Evolutionary conservation across 2,329 filamentous ascomycete genomes (phyloP), one percentile per base, ranked within the genome.

Genomic region (Colletotrichum sp.): DNA sequence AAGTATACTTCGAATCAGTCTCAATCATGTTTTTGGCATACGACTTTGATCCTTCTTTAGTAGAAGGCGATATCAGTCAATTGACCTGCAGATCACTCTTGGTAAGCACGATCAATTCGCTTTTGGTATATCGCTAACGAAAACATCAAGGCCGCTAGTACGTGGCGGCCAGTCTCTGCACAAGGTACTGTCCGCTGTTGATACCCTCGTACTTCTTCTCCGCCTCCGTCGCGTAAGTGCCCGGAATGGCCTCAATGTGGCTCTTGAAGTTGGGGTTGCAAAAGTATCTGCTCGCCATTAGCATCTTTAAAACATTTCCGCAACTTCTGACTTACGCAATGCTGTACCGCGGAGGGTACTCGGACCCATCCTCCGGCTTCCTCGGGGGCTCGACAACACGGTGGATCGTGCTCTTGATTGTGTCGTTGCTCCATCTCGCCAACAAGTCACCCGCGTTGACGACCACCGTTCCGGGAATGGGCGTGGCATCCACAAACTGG

Each of bases 391-490:
- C 95, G 7, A 98, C 95, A 1, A 98, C 96, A 13, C 96, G 92
- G 84, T 98, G 96, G 76, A 96, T 92, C 6, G 96, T 98, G 82
- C 94, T 96, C 86, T 94, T 96, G 86, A 98, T 98, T 6, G 91
- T 94, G 81, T 98, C 95, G 81, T 98, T 98, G 78, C 94, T 95
- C 96, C 96, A 98, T 69, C 96, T 89, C 2, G 95, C 93, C 66
- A 98, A 87, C 79, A 98, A 83, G 82, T 98, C 96, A 2, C 96
- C 96, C 0, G 96, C 96, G 81, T 98, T 98, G 78, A 98, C 91
- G 13, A 98, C 95, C 55, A 97, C 93, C 0, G 95, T 96, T 71
- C 92, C 93, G 44, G 92, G 88, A 76, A 98, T 96, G 0, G 96
- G 96, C 8, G 91, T 95, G 2, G 95, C 96, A 81, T 98, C 92